Percentiles rank a stretch among this genome's conserved stretches.
phyloP scores from a whole-genome alignment of 2,329 filamentous ascomycete species.

The Lecanicillium sp. region DNA sequence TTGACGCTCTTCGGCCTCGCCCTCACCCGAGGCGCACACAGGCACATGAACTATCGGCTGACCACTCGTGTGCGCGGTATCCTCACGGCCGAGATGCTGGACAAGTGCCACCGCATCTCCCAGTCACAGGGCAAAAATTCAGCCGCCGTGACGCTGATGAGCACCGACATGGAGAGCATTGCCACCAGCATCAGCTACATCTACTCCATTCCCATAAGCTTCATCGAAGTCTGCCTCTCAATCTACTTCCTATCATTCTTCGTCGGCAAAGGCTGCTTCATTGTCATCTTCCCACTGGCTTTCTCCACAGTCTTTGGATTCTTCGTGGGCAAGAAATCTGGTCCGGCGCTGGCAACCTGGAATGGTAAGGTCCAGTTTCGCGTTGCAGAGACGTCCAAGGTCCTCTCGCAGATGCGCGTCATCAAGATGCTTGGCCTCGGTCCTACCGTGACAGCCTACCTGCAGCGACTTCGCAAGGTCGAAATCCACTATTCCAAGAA shows the following conservation, averaged over 20 bases:
- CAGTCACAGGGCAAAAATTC: background rate
- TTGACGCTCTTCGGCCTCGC: background rate
- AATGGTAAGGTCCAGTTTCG: background rate
- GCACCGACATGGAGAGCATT: background rate
- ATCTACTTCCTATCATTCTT: background rate
- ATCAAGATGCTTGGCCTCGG: conserved; percentile 1
- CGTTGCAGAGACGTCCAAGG: background rate
- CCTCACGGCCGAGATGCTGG: background rate
- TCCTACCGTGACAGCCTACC: background rate
- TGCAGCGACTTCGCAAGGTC: background rate
- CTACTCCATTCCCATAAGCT: background rate
- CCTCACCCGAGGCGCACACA: background rate
- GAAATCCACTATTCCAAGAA: background rate
- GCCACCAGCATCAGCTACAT: background rate
- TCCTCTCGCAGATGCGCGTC: background rate
- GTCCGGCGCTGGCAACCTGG: background rate
- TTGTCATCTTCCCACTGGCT: background rate
- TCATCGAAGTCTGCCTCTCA: background rate
- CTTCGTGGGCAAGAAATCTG: background rate
- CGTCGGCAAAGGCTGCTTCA: background rate
- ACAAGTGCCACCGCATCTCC: background rate
- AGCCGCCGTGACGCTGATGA: background rate
- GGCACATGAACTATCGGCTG: background rate
- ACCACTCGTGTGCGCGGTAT: background rate
- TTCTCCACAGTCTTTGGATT: background rate